Base-by-base conservation (phyloP, 2,329 filamentous ascomycete genomes). In the Aspergillus aculeatus region DNA sequence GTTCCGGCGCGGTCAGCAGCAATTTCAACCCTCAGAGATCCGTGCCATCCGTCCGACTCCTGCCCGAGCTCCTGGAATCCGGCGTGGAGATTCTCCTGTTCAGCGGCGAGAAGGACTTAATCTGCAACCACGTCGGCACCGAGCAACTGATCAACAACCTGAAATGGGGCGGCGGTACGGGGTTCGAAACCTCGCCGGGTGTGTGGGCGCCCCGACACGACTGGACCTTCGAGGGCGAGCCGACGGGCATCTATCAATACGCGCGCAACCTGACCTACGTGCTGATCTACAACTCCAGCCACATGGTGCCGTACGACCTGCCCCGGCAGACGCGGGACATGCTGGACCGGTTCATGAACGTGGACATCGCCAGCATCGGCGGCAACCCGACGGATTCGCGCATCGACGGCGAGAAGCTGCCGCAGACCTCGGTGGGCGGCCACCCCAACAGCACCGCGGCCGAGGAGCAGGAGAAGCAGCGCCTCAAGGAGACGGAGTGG, bases 291-390 rank as follows among this genome's bases (percentile, higher is more conserved):
- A 96, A 99, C 75, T 88, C 92, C 16, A 96, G 91, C 53, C 95
- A 99, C 77, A 99, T 99, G 95, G 95, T 99, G 1, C 96, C 95
- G 0, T 98, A 95, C 71, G 94, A 99, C 76, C 90, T 90, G 68
- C 89, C 94, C 1, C 87, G 92, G 51, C 89, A 92, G 62, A 90
- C 88, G 21, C 86, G 94, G 62, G 95, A 98, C 74, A 99, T 99
- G 95, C 86, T 99, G 16, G 94, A 99, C 76, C 90, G 95, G 47
- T 96, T 99, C 78, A 92, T 98, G 84, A 86, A 87, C 52, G 91
- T 99, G 47, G 92, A 98, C 72, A 96, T 98, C 66, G 89, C 86
- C 68, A 89, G 85, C 70, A 96, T 97, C 65, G 94, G 94, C 60
- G 93, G 91, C 54, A 79, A 81, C 54, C 91, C 92, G 0, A 84